Conservation (phyloP, 2,329 filamentous ascomycete species). For the Xylariales sp. region DNA sequence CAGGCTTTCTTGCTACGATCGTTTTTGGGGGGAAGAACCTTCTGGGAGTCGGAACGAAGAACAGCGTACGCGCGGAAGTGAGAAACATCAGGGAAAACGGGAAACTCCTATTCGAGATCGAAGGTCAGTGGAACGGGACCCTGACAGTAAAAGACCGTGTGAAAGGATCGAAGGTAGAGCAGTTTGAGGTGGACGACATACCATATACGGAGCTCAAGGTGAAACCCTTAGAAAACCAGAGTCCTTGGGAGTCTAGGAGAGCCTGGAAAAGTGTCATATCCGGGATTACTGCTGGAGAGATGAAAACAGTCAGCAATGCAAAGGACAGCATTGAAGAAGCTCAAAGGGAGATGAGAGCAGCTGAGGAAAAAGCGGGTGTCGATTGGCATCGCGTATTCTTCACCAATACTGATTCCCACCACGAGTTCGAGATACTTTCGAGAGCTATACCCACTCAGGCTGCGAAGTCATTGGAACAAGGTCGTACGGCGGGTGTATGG, state of each 20-base stretch:
- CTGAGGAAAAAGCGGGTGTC: constrained; percentile 11
- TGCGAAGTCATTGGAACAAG: constrained; percentile 6
- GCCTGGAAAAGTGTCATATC: constrained; percentile 17
- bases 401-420: constrained; percentile 2
- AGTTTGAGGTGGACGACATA: constrained; percentile 17
- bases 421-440: constrained; percentile 17
- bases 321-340: constrained; percentile 20
- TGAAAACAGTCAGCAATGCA: constrained; percentile 11
- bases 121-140: constrained; percentile 21
- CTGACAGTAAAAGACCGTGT: constrained; percentile 17
- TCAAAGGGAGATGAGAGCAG: constrained; percentile 19
- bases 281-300: constrained; percentile 15
- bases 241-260: constrained; percentile 20
- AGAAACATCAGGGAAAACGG: constrained; percentile 12
- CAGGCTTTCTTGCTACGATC: constrained; percentile 21
- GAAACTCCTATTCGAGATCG: constrained; percentile 22
- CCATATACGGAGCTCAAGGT: constrained; percentile 11
- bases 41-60: constrained; percentile 14
- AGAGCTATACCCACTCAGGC: constrained; percentile 14
- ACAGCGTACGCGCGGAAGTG: constrained; percentile 20
- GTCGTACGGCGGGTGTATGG: constrained; percentile 18
- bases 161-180: constrained; percentile 11
- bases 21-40: constrained; percentile 16
- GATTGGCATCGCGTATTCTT: constrained; percentile 23
- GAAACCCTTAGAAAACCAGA: constrained; percentile 13